These are phyloP conservation scores for Tricharina praecox DNA, from an alignment of 495 filamentous ascomycete species.

Conservation along the genomic window DNA sequence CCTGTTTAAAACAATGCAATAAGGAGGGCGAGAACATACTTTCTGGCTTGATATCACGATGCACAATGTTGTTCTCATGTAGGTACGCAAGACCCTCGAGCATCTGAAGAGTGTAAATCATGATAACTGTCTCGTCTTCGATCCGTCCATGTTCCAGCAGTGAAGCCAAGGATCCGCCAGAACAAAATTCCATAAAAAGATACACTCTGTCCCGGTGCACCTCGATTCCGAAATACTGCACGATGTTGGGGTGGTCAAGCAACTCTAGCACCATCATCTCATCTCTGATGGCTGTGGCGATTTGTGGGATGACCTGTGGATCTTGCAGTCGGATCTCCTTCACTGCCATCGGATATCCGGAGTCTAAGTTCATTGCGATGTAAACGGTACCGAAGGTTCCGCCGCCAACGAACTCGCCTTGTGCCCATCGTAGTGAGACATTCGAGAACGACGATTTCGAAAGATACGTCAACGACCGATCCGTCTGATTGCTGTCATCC, in stretches of 20 bases:
- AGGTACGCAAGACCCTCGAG: constrained; percentile 90
- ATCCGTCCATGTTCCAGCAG: constrained; percentile 90
- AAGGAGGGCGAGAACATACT: constrained; percentile 35
- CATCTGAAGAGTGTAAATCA: constrained; percentile 93
- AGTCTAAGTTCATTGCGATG: constrained; percentile 89
- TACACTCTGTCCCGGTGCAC: constrained; percentile 97
- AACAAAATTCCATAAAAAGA: constrained; percentile 99
- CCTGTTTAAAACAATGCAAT: too few relatives aligned
- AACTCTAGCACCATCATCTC: constrained; percentile 94
- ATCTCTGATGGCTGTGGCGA: constrained; percentile 83
- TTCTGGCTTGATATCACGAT: constrained; percentile 97
- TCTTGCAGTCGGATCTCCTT: constrained; percentile 97
- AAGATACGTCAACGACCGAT: constrained; percentile 81
- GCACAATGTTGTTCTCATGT: constrained; percentile 74
- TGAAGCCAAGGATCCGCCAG: constrained; percentile 78
- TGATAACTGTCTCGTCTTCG: constrained; percentile 93
- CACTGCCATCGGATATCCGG: constrained; percentile 90
- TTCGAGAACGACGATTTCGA: constrained; percentile 78
- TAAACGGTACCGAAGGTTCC: constrained; percentile 97
- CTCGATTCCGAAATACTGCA: constrained; percentile 94
- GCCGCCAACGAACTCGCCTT: constrained; percentile 90
- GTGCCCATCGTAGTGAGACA: constrained; percentile 89
- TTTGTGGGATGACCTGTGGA: constrained; percentile 83
- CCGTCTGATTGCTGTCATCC: constrained; percentile 86
- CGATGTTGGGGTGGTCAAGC: constrained; percentile 91